These are phyloP conservation scores for Cryoendolithus antarcticus DNA, from an alignment of 2,329 filamentous ascomycete species.

Conservation along the genomic window DNA sequence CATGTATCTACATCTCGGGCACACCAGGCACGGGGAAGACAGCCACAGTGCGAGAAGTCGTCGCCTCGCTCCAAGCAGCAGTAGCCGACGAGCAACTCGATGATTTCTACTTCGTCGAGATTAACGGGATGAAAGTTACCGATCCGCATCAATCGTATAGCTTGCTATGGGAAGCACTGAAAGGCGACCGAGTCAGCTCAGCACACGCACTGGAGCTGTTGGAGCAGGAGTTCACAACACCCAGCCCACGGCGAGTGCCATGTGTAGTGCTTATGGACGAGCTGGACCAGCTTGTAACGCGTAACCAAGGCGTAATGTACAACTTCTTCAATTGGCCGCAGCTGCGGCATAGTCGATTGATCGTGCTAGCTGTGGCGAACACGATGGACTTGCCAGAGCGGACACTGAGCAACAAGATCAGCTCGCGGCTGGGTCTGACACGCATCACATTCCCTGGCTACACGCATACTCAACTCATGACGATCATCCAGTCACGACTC, in stretches of 20 bases:
- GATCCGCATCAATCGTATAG: conserved; percentile 95
- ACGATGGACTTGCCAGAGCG: conserved; percentile 97
- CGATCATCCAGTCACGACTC: conserved; percentile 89
- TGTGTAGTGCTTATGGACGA: conserved; percentile 99
- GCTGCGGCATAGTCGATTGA: conserved; percentile 77
- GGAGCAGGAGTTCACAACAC: conserved; percentile 83
- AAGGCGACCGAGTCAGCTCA: conserved; percentile 83
- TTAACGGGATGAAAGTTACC: conserved; percentile 99
- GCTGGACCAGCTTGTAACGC: conserved; percentile 91
- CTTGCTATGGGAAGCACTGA: conserved; percentile 88
- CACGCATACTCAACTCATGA: conserved; percentile 93
- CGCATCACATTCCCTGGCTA: conserved; percentile 96
- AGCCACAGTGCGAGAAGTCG: conserved; percentile 89
- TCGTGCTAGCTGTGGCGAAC: conserved; percentile 94
- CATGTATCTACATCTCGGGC: conserved; percentile 98
- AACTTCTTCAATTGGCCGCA: conserved; percentile 99
- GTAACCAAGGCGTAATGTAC: conserved; percentile 99
- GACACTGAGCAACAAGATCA: conserved; percentile 97
- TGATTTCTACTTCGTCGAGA: conserved; percentile 98
- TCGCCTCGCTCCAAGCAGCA: conserved; percentile 75
- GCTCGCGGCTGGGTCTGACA: conserved; percentile 69
- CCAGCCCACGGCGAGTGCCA: conserved; percentile 78
- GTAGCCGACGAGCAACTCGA: conserved; percentile 85
- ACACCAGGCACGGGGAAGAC: conserved; percentile 97
- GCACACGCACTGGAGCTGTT: conserved; percentile 83